Conservation (phyloP, 345 rosid species). For the Kernera saxatilis region DNA sequence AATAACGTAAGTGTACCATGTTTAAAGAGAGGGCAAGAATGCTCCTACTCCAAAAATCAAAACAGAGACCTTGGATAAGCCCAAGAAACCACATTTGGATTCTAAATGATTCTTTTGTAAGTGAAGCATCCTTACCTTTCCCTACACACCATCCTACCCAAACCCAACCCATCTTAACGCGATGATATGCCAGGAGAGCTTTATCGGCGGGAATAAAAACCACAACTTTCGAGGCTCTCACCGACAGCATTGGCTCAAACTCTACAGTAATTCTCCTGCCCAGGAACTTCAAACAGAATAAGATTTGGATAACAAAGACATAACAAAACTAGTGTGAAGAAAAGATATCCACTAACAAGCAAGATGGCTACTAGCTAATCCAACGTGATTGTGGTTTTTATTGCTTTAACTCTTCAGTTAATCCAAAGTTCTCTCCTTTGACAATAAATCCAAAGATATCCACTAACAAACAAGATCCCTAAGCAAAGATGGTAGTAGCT, state of each 20-base stretch:
- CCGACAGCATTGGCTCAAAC: constrained; percentile 31
- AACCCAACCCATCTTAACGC: constrained; percentile 26
- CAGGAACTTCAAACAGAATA: constrained; percentile 27
- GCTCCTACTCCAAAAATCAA: neutral
- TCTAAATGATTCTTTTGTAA: neutral
- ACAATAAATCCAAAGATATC: too few relatives aligned
- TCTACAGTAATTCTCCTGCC: constrained; percentile 30
- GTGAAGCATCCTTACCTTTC: constrained; percentile 33
- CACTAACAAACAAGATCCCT: neutral
- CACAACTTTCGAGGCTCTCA: constrained; percentile 25
- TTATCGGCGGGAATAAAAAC: constrained; percentile 21
- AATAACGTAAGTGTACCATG: neutral
- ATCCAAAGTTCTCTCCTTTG: neutral
- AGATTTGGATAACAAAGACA: neutral
- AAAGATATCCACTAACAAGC: neutral
- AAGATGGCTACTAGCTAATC: neutral
- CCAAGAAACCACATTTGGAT: neutral
- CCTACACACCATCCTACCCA: constrained; percentile 39
- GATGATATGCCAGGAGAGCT: constrained; percentile 28
- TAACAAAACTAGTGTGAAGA: neutral
- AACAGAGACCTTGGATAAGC: neutral
- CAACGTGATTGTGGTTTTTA: too few relatives aligned
- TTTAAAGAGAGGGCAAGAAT: neutral
- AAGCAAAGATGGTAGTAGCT: neutral
- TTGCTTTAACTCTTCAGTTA: neutral